Evolutionary conservation across 441 rosid genomes (phyloP).

Genomic region (Gossypium schwendimanii): DNA sequence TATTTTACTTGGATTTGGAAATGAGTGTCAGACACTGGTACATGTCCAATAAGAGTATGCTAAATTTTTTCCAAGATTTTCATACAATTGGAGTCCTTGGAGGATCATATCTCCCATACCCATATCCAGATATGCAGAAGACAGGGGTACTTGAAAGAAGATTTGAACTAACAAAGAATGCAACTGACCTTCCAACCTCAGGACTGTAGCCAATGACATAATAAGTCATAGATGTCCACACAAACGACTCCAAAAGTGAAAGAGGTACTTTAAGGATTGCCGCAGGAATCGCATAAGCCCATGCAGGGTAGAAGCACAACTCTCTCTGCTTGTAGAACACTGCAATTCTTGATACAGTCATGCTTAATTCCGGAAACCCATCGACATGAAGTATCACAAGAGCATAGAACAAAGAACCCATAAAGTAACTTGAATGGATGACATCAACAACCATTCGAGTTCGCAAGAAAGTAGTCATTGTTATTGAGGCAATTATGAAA

Average conservation of each 20-base stretch:
- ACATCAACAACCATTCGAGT: slow-evolving; percentile 29
- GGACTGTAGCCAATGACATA: slow-evolving; percentile 52
- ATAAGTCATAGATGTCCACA: slow-evolving; percentile 49
- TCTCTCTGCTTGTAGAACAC: slow-evolving; percentile 46
- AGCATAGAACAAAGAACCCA: slow-evolving; percentile 41
- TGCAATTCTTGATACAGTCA: slow-evolving; percentile 36
- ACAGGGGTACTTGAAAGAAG: neutral
- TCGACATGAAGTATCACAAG: slow-evolving; percentile 27
- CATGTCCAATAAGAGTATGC: neutral
- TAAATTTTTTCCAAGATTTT: neutral
- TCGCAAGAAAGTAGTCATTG: slow-evolving; percentile 44
- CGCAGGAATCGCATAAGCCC: slow-evolving; percentile 48
- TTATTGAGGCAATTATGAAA: slow-evolving; percentile 29
- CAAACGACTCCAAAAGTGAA: slow-evolving; percentile 37
- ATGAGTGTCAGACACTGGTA: neutral
- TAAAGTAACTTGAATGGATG: slow-evolving; percentile 31
- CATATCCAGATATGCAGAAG: neutral
- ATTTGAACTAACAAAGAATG: neutral
- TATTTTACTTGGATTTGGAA: neutral
- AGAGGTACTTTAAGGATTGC: slow-evolving; percentile 38
- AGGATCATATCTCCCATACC: neutral
- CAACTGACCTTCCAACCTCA: slow-evolving; percentile 34
- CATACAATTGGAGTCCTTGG: neutral
- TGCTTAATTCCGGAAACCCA: slow-evolving; percentile 33
- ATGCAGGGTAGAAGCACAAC: slow-evolving; percentile 47